A percentile compares a stretch with the other conserved stretches of the same genome.
Conservation (phyloP, 176 grass and related monocot species). For the Avena insularis region DNA sequence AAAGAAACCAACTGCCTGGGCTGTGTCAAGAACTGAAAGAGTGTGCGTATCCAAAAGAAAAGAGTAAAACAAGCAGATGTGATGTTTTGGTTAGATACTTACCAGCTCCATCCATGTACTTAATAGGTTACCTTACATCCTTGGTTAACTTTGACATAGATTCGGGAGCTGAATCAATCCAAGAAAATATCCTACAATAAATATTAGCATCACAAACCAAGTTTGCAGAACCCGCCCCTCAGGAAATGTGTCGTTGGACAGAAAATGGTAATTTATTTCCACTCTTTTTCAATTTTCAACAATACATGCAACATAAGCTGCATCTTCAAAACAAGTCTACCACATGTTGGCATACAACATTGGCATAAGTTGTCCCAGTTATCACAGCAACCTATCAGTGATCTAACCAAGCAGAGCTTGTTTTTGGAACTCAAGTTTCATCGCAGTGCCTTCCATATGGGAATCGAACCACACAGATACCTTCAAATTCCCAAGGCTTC, state of each 20-base stretch:
- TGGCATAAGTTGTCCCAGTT: background rate
- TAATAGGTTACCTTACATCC: background rate
- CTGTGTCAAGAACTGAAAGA: background rate
- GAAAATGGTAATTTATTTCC: background rate
- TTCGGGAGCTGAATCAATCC: background rate
- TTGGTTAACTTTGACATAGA: background rate
- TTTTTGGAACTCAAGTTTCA: background rate
- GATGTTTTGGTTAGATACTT: background rate
- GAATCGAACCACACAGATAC: slow-evolving; percentile 3
- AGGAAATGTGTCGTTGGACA: background rate
- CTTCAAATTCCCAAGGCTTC: slow-evolving; percentile 59
- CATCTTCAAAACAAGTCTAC: slow-evolving; percentile 12
- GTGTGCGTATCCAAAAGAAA: background rate
- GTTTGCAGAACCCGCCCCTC: background rate
- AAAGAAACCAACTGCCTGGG: background rate
- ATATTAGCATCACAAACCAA: slow-evolving; percentile 22
- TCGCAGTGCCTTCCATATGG: background rate
- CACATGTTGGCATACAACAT: background rate
- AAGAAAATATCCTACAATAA: background rate
- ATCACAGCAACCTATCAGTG: background rate
- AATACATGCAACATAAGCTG: slow-evolving; percentile 3
- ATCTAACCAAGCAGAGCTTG: background rate
- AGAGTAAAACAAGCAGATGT: background rate
- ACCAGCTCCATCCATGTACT: background rate
- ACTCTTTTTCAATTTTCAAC: background rate